Percentiles rank a stretch among this genome's conserved stretches.
Evolutionary conservation across 2,329 filamentous ascomycete species (phyloP).

Genomic region (Colletotrichum abscissum): DNA sequence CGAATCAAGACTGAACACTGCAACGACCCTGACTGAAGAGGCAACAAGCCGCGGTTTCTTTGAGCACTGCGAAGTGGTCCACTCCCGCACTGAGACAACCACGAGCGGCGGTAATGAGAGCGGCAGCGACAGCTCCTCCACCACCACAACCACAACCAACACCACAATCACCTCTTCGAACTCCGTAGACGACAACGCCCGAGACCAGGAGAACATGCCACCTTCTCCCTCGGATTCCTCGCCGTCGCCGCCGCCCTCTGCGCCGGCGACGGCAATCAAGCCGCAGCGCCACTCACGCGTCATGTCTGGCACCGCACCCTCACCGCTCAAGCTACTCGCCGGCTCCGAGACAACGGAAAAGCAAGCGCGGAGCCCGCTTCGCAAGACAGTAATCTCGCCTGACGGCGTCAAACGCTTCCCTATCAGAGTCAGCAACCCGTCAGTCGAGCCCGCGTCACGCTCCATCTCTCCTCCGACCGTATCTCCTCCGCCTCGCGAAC

Average conservation of each 20-base stretch:
- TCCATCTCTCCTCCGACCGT: slow-evolving; percentile 28
- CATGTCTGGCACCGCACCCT: slow-evolving; percentile 67
- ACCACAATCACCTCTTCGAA: slow-evolving; percentile 34
- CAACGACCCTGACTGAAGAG: slow-evolving; percentile 35
- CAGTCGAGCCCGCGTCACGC: slow-evolving; percentile 37
- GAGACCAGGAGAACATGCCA: slow-evolving; percentile 59
- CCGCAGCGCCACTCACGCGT: slow-evolving; percentile 62
- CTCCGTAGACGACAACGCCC: slow-evolving; percentile 45
- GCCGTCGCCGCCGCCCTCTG: slow-evolving; percentile 29
- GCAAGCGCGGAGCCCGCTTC: slow-evolving; percentile 50
- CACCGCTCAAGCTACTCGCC: slow-evolving; percentile 67
- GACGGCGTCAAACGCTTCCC: slow-evolving; percentile 67
- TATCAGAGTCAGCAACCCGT: slow-evolving; percentile 61
- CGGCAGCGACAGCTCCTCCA: slow-evolving; percentile 34
- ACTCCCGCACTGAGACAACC: slow-evolving; percentile 41
- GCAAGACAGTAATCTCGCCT: slow-evolving; percentile 50
- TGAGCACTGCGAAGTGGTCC: slow-evolving; percentile 48
- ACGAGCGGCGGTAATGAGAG: slow-evolving; percentile 33
- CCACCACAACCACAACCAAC: slow-evolving; percentile 33
- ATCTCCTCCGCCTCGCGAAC: slow-evolving; percentile 42
- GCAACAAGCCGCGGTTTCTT: slow-evolving; percentile 42
- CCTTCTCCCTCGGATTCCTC: slow-evolving; percentile 50
- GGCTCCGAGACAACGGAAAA: slow-evolving; percentile 43
- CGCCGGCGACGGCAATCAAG: slow-evolving; percentile 26
- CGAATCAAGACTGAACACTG: slow-evolving; percentile 51